These are phyloP conservation scores for Beauveria bassiana DNA, from an alignment of 2,329 filamentous ascomycete species.

Conservation along the genomic window DNA sequence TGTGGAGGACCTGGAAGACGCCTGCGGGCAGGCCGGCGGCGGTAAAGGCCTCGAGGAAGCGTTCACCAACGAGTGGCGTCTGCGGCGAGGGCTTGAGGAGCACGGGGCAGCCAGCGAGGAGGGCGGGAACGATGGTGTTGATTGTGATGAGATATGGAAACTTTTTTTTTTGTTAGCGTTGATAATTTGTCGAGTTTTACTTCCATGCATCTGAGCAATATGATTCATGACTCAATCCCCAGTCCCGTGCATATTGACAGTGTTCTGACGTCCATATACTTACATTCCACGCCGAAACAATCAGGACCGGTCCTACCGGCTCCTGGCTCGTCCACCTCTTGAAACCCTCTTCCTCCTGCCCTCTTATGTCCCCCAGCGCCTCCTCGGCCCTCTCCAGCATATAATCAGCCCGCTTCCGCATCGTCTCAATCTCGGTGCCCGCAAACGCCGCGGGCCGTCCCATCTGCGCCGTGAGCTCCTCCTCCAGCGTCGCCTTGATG, in stretches of 20 bases:
- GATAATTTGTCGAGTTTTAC: neutral
- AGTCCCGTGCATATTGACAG: neutral
- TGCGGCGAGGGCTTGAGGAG: slow-evolving; percentile 93
- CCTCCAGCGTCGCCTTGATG: slow-evolving; percentile 70
- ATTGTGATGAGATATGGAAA: slow-evolving; percentile 92
- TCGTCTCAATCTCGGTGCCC: slow-evolving; percentile 74
- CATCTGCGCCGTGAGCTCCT: slow-evolving; percentile 91
- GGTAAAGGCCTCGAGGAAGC: slow-evolving; percentile 65
- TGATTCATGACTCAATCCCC: too few relatives aligned
- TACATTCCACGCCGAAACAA: slow-evolving; percentile 96
- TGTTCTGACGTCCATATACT: slow-evolving; percentile 26
- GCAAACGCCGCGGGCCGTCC: slow-evolving; percentile 85
- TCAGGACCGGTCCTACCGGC: slow-evolving; percentile 77
- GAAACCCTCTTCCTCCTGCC: slow-evolving; percentile 79
- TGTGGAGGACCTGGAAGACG: slow-evolving; percentile 89
- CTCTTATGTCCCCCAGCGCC: slow-evolving; percentile 68
- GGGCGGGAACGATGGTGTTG: slow-evolving; percentile 86
- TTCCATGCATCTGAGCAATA: too few relatives aligned
- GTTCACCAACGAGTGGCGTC: slow-evolving; percentile 85
- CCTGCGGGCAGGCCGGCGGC: slow-evolving; percentile 75
- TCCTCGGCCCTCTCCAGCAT: slow-evolving; percentile 76
- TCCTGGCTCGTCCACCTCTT: slow-evolving; percentile 83
- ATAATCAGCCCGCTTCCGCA: slow-evolving; percentile 77
- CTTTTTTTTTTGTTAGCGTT: slow-evolving; percentile 34
- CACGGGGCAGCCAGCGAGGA: slow-evolving; percentile 82